phyloP scores from a whole-genome alignment of 2,329 filamentous ascomycete species.

The Phoma herbarum region DNA sequence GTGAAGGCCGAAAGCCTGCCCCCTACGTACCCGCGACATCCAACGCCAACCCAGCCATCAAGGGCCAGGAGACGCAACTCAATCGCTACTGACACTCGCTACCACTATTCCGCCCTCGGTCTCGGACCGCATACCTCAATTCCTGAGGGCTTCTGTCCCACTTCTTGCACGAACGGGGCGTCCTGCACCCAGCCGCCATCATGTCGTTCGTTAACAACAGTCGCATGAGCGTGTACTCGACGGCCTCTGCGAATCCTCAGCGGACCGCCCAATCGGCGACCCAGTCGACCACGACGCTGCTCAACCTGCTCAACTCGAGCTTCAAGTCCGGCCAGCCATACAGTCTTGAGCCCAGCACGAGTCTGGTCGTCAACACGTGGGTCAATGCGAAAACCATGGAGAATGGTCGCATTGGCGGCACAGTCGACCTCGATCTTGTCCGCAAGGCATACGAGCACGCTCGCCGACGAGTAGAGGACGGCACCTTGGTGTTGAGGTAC shows the following conservation, averaged over 20 bases:
- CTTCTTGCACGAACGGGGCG: constrained; percentile 30
- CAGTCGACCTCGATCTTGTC: constrained; percentile 80
- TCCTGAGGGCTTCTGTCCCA: constrained; percentile 4
- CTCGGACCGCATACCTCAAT: constrained; percentile 11
- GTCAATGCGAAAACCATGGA: constrained; percentile 78
- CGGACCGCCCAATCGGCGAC: constrained; percentile 70
- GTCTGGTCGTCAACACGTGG: constrained; percentile 95
- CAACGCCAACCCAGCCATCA: constrained; percentile 14
- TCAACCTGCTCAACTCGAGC: constrained; percentile 90
- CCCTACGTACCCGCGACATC: constrained; percentile 19
- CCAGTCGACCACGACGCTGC: constrained; percentile 89
- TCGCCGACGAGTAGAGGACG: constrained; percentile 90
- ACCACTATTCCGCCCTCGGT: constrained; percentile 20
- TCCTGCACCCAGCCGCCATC: constrained; percentile 37
- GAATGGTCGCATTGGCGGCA: constrained; percentile 76
- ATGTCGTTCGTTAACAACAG: constrained; percentile 65
- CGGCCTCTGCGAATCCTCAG: constrained; percentile 65
- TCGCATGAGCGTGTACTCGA: constrained; percentile 69
- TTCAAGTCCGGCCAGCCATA: constrained; percentile 87
- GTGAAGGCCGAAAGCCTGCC: constrained; percentile 13
- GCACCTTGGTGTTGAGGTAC: constrained; percentile 88
- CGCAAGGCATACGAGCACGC: constrained; percentile 95
- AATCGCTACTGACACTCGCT: constrained; percentile 32
- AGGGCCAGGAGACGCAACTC: constrained; percentile 17
- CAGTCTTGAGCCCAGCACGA: constrained; percentile 86